These are phyloP conservation scores for Scedosporium dehoogii DNA, from an alignment of 2,329 filamentous ascomycete species.

Conservation along the genomic window DNA sequence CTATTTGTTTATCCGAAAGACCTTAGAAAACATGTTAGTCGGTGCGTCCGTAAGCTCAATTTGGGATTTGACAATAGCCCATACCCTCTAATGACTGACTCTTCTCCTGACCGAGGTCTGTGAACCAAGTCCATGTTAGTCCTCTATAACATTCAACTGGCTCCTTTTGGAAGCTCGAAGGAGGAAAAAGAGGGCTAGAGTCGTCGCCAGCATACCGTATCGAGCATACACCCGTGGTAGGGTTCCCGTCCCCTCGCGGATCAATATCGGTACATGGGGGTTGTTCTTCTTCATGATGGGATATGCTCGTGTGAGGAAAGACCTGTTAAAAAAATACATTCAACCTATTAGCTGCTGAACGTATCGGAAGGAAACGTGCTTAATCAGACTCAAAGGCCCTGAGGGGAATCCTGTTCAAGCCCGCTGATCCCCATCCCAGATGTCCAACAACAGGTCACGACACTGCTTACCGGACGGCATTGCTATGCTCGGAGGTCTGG, in stretches of 20 bases:
- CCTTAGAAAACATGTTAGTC: conserved; percentile 19
- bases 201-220: conserved; percentile 59
- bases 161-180: neutral
- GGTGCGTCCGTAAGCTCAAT: neutral
- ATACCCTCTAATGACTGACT: conserved; percentile 43
- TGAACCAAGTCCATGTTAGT: conserved; percentile 12
- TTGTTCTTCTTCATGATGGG: conserved; percentile 99
- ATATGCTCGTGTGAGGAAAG: conserved; percentile 84
- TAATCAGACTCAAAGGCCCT: too few species aligned
- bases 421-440: too few species aligned
- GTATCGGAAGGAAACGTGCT: too few species aligned
- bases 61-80: neutral
- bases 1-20: conserved; percentile 50
- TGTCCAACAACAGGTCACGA: neutral
- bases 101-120: conserved; percentile 48
- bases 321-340: conserved; percentile 37
- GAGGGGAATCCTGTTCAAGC: too few species aligned
- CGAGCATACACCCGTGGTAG: conserved; percentile 81
- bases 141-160: neutral
- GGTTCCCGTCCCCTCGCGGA: conserved; percentile 82
- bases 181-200: too few species aligned
- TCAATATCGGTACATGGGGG: conserved; percentile 83
- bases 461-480: conserved; percentile 64
- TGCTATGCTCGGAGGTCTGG: conserved; percentile 86
- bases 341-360: conserved; percentile 9